Percentiles rank a stretch among this genome's conserved stretches.
Evolutionary conservation across 2,329 filamentous ascomycete species (phyloP).

Genomic region (Colletotrichum spinosum): DNA sequence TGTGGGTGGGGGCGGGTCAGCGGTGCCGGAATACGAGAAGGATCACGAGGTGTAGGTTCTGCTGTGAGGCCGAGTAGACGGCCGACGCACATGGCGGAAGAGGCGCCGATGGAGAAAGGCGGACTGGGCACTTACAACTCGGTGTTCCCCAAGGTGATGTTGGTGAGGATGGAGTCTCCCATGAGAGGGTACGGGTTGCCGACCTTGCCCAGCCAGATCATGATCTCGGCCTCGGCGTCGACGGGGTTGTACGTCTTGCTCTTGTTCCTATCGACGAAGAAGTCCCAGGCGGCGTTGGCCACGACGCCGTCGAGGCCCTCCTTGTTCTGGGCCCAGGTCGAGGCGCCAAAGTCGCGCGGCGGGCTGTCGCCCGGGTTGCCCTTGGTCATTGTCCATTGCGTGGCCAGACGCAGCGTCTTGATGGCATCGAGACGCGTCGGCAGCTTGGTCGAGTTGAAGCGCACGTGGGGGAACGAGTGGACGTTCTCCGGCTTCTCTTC

Average conservation of each 20-base stretch:
- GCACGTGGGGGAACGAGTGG: constrained; percentile 49
- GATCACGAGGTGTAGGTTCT: not conserved
- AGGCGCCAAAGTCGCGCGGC: constrained; percentile 36
- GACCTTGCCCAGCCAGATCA: constrained; percentile 47
- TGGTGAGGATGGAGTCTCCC: constrained; percentile 40
- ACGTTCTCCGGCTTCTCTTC: constrained; percentile 41
- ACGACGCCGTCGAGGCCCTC: constrained; percentile 41
- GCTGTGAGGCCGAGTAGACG: not conserved
- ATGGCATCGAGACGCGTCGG: constrained; percentile 45
- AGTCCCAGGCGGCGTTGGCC: constrained; percentile 48
- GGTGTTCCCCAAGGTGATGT: constrained; percentile 41
- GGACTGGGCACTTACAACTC: constrained; percentile 43
- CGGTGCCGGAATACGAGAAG: not conserved
- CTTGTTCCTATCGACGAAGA: constrained; percentile 46
- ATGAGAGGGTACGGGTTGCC: constrained; percentile 45
- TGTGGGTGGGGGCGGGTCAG: constrained; percentile 19
- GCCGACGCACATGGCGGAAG: too few relatives aligned
- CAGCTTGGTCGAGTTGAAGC: constrained; percentile 42
- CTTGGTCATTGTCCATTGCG: constrained; percentile 45
- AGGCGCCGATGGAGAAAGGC: too few relatives aligned
- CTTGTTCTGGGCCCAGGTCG: constrained; percentile 39
- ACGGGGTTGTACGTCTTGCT: constrained; percentile 42
- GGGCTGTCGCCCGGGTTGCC: constrained; percentile 40
- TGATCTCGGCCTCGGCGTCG: constrained; percentile 46
- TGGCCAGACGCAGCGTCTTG: constrained; percentile 42